Base-by-base conservation (phyloP, 768 basidiomycete genomes). In the Floccularia luteovirens region DNA sequence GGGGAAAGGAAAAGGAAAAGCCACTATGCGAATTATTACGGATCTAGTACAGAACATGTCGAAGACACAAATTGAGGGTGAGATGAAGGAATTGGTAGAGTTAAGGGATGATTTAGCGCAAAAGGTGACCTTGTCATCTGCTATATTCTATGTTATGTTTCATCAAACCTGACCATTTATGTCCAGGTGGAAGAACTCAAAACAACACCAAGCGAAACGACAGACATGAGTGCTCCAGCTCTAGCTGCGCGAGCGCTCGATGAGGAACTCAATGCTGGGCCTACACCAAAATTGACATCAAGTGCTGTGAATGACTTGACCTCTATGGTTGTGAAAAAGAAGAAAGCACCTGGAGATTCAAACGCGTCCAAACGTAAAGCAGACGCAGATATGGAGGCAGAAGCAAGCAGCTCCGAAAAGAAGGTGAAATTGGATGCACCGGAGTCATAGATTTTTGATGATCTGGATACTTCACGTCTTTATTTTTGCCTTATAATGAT, bases 161-260 rank as follows among this genome's bases (percentile, higher is more conserved):
- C n/a, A n/a, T n/a, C n/a, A n/a, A n/a, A n/a, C n/a, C n/a, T n/a
- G n/a, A n/a, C n/a, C n/a, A n/a, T n/a, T n/a, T n/a, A n/a, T 19
- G n/a, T 20, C 21, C 41, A 92, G 90, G 81, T 97, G 13, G 93
- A 96, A 38, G 93, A 97, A 51, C 69, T 96, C 23, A 93, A 89
- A 61, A 77, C 79, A 3, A 71, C 80, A 4, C 91, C 91, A 0
- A 77, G 75, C 36, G 75, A 88, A 12, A 54, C 66, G 5, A 53
- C 67, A 1, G 59, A 54, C 17, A 60, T 62, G 24, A 77, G 78
- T 24, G 86, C 84, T 1, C 83, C 84, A 2, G 82, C 71, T n/a
- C 51, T 83, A 42, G 87, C 66, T 14, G 82, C 82, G 12, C 77
- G 71, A 47, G 83, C 75, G 2, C 65, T 90, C 16, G 87, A 90